Evolutionary conservation across 2,329 filamentous ascomycete genomes (phyloP).

Genomic region (Hymenoscyphus fraxineus): DNA sequence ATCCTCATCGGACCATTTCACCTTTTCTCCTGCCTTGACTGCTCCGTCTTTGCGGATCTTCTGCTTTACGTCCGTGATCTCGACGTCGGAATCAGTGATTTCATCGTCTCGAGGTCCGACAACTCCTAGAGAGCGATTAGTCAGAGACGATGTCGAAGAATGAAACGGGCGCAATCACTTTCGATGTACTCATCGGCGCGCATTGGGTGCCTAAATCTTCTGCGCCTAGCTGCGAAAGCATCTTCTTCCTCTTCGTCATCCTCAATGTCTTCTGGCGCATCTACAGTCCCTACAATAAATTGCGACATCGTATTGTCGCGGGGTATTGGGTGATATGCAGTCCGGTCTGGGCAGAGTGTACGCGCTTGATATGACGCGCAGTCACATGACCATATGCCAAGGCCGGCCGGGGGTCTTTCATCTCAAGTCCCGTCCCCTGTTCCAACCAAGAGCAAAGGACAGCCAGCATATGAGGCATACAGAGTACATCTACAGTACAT

Average conservation of each 20-base stretch:
- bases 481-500: no score
- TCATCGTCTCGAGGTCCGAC: conserved; percentile 17
- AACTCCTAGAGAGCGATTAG: conserved; percentile 24
- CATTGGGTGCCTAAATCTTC: conserved; percentile 9
- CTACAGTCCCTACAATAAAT: background rate
- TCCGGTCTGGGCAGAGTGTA: background rate
- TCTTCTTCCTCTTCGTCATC: conserved; percentile 7
- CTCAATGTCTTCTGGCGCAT: background rate
- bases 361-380: background rate
- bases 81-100: conserved; percentile 23
- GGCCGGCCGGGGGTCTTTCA: background rate
- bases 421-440: no score
- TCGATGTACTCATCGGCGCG: conserved; percentile 29
- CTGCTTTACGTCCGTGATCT: conserved; percentile 16
- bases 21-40: conserved; percentile 35
- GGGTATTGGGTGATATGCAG: background rate
- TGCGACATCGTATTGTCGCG: conserved; percentile 1
- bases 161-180: conserved; percentile 17
- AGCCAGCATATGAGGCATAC: no score
- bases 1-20: conserved; percentile 54
- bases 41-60: conserved; percentile 23
- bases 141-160: background rate
- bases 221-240: conserved; percentile 4
- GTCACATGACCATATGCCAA: background rate
- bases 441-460: no score